A percentile compares a stretch with the other conserved stretches of the same genome.
Conservation (phyloP, 2,329 filamentous ascomycete species). For the Cladosporium sp. region DNA sequence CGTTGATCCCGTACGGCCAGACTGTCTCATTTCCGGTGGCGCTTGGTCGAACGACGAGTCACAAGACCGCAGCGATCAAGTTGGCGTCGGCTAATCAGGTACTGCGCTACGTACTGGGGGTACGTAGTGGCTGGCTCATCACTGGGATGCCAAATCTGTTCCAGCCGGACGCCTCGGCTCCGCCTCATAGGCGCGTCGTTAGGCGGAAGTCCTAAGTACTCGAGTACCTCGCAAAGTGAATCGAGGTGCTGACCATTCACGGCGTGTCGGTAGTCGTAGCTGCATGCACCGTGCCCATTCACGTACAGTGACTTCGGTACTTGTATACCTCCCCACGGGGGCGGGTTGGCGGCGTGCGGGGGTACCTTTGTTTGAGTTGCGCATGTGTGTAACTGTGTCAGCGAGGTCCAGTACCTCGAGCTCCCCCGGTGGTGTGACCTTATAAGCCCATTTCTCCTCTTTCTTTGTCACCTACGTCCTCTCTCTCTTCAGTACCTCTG, state of each 20-base stretch:
- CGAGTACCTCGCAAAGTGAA: constrained; percentile 6
- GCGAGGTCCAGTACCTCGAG: neutral
- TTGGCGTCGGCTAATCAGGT: constrained; percentile 3
- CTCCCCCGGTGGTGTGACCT: constrained; percentile 5
- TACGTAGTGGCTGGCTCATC: neutral
- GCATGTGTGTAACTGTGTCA: neutral
- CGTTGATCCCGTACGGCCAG: constrained; percentile 1
- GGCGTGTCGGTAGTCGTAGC: neutral
- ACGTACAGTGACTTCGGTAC: constrained; percentile 1
- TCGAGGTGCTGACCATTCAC: constrained; percentile 1
- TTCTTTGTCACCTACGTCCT: constrained; percentile 3
- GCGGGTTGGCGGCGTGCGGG: neutral
- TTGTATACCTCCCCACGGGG: neutral
- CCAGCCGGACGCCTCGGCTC: constrained; percentile 8
- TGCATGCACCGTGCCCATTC: constrained; percentile 1
- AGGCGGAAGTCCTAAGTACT: neutral
- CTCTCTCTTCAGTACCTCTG: neutral
- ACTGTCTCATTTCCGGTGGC: constrained; percentile 5
- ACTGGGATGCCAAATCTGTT: neutral
- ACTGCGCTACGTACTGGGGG: constrained; percentile 5
- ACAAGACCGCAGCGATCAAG: constrained; percentile 5
- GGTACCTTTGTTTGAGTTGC: neutral
- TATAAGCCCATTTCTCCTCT: constrained; percentile 6
- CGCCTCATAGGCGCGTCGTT: neutral
- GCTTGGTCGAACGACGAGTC: constrained; percentile 4